Evolutionary conservation across 2,329 filamentous ascomycete species (phyloP).

Genomic region (Tolypocladium nubicola): DNA sequence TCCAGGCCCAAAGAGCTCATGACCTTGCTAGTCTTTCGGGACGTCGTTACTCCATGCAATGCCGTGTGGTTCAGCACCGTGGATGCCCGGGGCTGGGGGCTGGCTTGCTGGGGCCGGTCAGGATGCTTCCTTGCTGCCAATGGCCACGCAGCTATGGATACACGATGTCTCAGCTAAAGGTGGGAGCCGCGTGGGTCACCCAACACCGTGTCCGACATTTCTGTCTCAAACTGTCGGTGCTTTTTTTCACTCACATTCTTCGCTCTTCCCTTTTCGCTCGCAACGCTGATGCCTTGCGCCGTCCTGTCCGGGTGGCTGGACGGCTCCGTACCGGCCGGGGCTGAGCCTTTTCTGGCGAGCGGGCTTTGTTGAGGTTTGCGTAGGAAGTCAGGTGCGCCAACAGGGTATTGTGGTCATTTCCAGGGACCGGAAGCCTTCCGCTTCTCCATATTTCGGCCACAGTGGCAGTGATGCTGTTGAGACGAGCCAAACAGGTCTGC

Average conservation of each 20-base stretch:
- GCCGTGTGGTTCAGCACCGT: not conserved
- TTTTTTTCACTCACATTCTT: not conserved
- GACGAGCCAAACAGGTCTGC: not conserved
- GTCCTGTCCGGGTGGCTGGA: conserved; percentile 1
- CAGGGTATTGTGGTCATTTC: not conserved
- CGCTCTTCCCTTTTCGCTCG: not conserved
- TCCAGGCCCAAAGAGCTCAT: not conserved
- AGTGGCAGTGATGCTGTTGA: not conserved
- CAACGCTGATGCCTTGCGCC: not conserved
- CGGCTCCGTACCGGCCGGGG: not conserved
- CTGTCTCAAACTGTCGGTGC: not conserved
- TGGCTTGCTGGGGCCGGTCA: not conserved
- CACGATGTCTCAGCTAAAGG: not conserved
- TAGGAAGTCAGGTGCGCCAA: not conserved
- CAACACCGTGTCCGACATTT: not conserved
- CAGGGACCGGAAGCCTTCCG: not conserved
- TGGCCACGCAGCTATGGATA: not conserved
- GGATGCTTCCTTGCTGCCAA: not conserved
- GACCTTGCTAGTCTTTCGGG: not conserved
- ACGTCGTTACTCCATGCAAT: not conserved
- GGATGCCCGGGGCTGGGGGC: not conserved
- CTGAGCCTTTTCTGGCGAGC: not conserved
- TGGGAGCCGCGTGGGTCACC: not conserved
- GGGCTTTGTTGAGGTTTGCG: not conserved
- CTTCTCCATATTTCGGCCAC: not conserved